Base-by-base conservation (phyloP, 352 stramenopile species). In the Phytopythium helicoides region DNA sequence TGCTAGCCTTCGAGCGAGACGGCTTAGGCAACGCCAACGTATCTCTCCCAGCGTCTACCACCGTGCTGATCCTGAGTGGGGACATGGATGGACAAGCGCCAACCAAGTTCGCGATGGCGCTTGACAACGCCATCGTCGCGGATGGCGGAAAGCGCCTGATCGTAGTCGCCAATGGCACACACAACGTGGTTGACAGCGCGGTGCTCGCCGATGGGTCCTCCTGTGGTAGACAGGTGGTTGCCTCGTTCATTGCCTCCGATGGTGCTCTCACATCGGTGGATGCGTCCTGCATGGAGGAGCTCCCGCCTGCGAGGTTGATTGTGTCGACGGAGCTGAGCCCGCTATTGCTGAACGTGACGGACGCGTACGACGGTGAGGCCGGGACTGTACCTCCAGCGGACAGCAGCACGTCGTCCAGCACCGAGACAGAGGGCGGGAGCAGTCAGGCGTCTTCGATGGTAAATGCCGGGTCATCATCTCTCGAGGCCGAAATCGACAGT, bases 51-150 rank as follows among this genome's bases (percentile, higher is more conserved):
- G 35, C 47, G 1, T 39, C 63, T n/a, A 42, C 76, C 5, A 86
- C 68, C 22, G 68, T 88, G 23, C 55, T 92, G n/a, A 42, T 90
- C 8, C 52, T 92, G 11, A 66, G 62, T 16, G 73, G 75, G 25
- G 61, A 57, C 0, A 56, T 83, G 39, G 80, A 92, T 42, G 63
- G 51, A 0, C 31, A 76, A 34, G 71, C 76, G 12, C 67, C 74
- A 12, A 39, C 60, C 16, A 64, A 66, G 25, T 74, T 87, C 53
- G 72, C 81, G 6, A 53, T 71, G 40, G 60, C 55, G 14, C 51
- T 90, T 4, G 64, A 73, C 22, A 52, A 74, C 34, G 51, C 59
- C 3, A 54, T 87, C 25, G 44, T 56, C 15, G 73, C 66, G 15
- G 54, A 54, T 3, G 58, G 28, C 11, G 47, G 53, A 19, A 90